These are phyloP conservation scores for Staphylotrichum longicolle DNA, from an alignment of 495 filamentous ascomycete genomes.

Conservation along the genomic window DNA sequence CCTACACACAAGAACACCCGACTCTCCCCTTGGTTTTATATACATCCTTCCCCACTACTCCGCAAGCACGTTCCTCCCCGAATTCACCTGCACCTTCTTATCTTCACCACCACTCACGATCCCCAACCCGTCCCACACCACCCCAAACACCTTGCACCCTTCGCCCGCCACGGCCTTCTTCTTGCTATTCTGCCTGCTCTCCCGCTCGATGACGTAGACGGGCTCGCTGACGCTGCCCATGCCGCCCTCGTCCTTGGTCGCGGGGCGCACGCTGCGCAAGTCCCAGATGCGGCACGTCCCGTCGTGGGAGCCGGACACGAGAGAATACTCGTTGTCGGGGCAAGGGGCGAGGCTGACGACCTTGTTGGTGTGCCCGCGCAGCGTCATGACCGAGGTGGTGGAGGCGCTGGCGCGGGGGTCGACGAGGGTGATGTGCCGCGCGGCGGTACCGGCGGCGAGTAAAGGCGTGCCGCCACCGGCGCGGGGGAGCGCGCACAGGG, in stretches of 20 bases:
- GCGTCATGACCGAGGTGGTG: slow-evolving; percentile 75
- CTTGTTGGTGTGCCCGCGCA: slow-evolving; percentile 84
- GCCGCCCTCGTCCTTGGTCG: slow-evolving; percentile 56
- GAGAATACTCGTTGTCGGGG: slow-evolving; percentile 70
- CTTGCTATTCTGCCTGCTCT: slow-evolving; percentile 63
- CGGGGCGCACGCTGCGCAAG: slow-evolving; percentile 67
- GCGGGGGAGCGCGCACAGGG: slow-evolving; percentile 64
- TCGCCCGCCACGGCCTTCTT: slow-evolving; percentile 64
- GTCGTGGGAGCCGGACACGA: slow-evolving; percentile 83
- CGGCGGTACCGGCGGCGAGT: slow-evolving; percentile 79
- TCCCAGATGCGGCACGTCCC: slow-evolving; percentile 93
- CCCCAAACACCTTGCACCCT: slow-evolving; percentile 84
- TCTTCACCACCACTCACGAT: slow-evolving; percentile 94
- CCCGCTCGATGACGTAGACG: slow-evolving; percentile 77
- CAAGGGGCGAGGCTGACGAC: slow-evolving; percentile 68
- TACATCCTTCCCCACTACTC: slow-evolving; percentile 4
- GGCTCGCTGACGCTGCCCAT: slow-evolving; percentile 68
- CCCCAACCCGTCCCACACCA: slow-evolving; percentile 84
- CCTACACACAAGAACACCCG: slow-evolving; percentile 3
- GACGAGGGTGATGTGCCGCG: slow-evolving; percentile 83
- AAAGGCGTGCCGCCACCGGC: slow-evolving; percentile 51
- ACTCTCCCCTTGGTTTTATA: neutral
- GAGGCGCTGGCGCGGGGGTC: slow-evolving; percentile 77
- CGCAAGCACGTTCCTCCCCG: slow-evolving; percentile 47
- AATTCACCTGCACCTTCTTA: slow-evolving; percentile 87